Evolutionary conservation across 495 filamentous ascomycete species (phyloP).

Genomic region (Podospora bellae-mahoneyi): DNA sequence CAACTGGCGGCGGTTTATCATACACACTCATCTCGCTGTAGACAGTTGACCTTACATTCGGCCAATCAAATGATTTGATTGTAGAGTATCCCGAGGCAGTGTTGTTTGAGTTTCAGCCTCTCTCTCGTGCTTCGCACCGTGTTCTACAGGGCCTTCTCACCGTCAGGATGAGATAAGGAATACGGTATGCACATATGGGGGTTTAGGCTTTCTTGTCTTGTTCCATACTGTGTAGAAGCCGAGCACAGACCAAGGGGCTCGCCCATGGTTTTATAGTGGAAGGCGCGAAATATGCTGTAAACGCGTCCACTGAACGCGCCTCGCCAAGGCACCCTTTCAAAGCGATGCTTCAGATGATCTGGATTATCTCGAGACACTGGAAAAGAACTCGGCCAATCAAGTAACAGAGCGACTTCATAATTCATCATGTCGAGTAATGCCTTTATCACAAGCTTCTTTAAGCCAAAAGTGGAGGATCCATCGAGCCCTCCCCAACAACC

Average conservation of each 20-base stretch:
- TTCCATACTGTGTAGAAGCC: neutral
- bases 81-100: neutral
- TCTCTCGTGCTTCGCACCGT: neutral
- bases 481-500: neutral
- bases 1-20: neutral
- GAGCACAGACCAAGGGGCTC: neutral
- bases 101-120: neutral
- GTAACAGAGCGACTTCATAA: neutral
- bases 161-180: neutral
- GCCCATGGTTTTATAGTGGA: neutral
- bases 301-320: neutral
- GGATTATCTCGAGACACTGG: neutral
- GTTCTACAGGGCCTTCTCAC: neutral
- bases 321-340: neutral
- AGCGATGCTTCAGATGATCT: neutral
- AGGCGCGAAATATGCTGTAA: neutral
- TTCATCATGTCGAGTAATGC: conserved; percentile 22
- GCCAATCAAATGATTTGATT: neutral
- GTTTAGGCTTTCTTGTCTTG: neutral
- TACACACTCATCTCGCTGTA: neutral
- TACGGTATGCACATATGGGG: neutral
- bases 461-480: conserved; percentile 16
- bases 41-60: neutral
- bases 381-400: neutral
- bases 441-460: conserved; percentile 29